phyloP scores from a whole-genome alignment of 164 flowering plant species.

The Vitis amurensis region DNA sequence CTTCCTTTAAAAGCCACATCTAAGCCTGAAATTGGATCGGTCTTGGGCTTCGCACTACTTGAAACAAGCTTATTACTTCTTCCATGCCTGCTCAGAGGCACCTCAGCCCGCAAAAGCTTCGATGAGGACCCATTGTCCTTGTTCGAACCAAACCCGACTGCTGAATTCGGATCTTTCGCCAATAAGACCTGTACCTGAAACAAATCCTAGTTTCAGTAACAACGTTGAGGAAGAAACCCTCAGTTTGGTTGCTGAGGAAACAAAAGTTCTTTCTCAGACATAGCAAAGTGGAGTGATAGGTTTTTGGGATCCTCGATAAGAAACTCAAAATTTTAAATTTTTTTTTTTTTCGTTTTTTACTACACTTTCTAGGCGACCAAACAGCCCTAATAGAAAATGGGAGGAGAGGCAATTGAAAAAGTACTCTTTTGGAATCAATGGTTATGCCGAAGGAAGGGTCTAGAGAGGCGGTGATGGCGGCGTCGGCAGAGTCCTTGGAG shows the following conservation, averaged over 20 bases:
- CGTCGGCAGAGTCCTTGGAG: constrained; percentile 57
- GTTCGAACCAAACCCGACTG: constrained; percentile 27
- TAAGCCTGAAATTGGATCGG: constrained; percentile 6
- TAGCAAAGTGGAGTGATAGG: no score
- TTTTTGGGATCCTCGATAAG: neutral
- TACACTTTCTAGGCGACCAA: neutral
- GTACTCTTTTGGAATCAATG: constrained; percentile 50
- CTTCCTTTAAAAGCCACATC: constrained; percentile 58
- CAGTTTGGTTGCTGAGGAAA: no score
- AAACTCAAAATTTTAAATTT: neutral
- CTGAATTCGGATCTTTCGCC: constrained; percentile 69
- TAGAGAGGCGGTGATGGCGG: constrained; percentile 63
- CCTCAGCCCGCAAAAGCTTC: constrained; percentile 61
- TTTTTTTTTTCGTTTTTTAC: no score
- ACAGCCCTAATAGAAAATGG: neutral
- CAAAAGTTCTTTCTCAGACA: no score
- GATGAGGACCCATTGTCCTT: constrained; percentile 35
- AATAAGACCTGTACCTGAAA: constrained; percentile 69
- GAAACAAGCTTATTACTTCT: constrained; percentile 60
- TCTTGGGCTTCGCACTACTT: constrained; percentile 35
- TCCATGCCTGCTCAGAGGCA: constrained; percentile 73
- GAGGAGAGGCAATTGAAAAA: neutral
- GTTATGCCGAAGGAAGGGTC: constrained; percentile 65
- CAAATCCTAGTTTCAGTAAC: neutral
- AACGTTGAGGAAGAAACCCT: neutral